These are phyloP conservation scores for Hypoxylon fragiforme DNA, from an alignment of 495 filamentous ascomycete species.

Conservation along the genomic window DNA sequence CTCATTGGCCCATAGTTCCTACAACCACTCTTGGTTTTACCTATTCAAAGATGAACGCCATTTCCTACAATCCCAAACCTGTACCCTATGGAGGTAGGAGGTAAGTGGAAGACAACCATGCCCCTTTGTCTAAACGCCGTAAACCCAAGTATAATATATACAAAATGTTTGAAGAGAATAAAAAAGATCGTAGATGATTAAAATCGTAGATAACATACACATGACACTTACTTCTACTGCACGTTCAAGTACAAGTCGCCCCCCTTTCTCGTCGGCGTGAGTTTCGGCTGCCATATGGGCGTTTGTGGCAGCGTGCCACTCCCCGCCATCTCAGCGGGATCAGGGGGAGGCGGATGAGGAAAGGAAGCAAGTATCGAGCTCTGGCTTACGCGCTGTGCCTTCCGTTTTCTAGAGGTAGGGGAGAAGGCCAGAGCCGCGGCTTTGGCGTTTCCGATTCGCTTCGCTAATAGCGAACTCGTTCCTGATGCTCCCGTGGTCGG, in stretches of 20 bases:
- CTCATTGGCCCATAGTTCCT: no score
- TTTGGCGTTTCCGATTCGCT: constrained; percentile 52
- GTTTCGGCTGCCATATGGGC: constrained; percentile 53
- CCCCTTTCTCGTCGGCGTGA: constrained; percentile 47
- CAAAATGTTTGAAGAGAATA: background rate
- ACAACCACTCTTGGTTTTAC: no score
- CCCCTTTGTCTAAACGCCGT: background rate
- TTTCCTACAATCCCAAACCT: no score
- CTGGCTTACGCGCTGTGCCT: no score
- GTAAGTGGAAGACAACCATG: no score
- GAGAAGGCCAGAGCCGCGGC: constrained; percentile 45
- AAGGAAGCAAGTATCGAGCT: constrained; percentile 9
- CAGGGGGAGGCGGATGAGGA: no score
- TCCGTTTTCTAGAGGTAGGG: constrained; percentile 24
- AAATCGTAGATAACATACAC: background rate
- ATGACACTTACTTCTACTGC: constrained; percentile 23
- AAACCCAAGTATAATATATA: background rate
- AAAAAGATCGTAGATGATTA: constrained; percentile 1
- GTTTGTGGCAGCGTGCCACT: constrained; percentile 47
- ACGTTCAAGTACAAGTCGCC: constrained; percentile 49
- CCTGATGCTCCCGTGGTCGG: background rate
- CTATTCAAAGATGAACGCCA: no score
- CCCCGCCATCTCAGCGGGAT: no score
- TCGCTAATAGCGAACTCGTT: constrained; percentile 48
- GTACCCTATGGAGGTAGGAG: background rate